phyloP scores from a whole-genome alignment of 352 stramenopile species.

The Phytophthora citricola region DNA sequence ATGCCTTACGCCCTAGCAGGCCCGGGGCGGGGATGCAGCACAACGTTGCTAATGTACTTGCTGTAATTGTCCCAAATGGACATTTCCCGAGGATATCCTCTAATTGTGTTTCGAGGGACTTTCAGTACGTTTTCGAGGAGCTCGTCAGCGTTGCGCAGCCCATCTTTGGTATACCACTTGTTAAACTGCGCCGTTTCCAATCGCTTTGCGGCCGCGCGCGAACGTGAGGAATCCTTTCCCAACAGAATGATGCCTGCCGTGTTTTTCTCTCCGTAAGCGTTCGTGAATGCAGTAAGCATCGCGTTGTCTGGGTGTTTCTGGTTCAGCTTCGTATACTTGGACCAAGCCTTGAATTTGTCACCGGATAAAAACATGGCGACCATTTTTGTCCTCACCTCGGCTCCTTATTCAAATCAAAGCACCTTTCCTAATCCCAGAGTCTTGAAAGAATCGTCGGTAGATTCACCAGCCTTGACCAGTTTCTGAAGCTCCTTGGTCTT shows the following conservation, averaged over 20 bases:
- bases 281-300: conserved; percentile 5
- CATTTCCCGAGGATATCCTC: background rate
- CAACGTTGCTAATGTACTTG: background rate
- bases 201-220: background rate
- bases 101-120: background rate
- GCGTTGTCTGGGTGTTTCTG: background rate
- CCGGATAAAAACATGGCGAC: background rate
- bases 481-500: too few relatives aligned
- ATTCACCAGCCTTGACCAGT: too few relatives aligned
- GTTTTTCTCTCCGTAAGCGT: background rate
- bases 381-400: background rate
- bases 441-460: too few relatives aligned
- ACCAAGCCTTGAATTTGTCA: background rate
- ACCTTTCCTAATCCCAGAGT: background rate
- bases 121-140: background rate
- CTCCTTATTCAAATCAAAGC: background rate
- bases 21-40: too few relatives aligned
- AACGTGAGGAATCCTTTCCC: background rate
- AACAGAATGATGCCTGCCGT: background rate
- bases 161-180: background rate
- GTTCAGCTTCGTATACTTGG: background rate
- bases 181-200: conserved; percentile 1
- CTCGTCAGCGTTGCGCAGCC: background rate
- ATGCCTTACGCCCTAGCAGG: too few relatives aligned
- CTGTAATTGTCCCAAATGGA: background rate